Percentiles rank a stretch among this genome's conserved stretches.
Conservation (phyloP, 306 rosid genomes). For the Inga leiocalycina region DNA sequence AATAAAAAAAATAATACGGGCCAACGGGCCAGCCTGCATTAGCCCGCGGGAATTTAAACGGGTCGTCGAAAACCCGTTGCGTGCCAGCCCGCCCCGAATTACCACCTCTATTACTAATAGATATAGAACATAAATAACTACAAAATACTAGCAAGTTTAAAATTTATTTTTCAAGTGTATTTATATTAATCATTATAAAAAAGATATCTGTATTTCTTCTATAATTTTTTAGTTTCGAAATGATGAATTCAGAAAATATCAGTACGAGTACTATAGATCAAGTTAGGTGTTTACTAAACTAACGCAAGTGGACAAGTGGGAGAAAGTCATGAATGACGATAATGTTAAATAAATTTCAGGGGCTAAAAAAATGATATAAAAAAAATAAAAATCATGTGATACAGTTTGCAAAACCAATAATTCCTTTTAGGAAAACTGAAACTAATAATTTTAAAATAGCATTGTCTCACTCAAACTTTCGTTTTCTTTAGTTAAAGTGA, state of each 20-base stretch:
- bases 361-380: background rate
- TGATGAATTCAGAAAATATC: background rate
- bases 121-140: no score
- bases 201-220: background rate
- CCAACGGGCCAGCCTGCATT: no score
- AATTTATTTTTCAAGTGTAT: background rate
- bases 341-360: constrained; percentile 5
- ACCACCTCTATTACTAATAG: no score
- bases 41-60: no score
- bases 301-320: background rate
- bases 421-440: background rate
- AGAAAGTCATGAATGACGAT: background rate
- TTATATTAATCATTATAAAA: background rate
- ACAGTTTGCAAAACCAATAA: background rate
- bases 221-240: background rate
- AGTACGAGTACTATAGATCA: background rate
- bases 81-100: no score
- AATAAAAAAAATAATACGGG: no score
- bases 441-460: constrained; percentile 13
- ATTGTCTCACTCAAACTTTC: constrained; percentile 18
- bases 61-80: no score
- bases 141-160: no score
- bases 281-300: background rate
- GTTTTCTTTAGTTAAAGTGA: constrained; percentile 11
- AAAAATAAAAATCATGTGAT: background rate